Base-by-base conservation (phyloP, 352 stramenopile species). In the Globisporangium nodosum region DNA sequence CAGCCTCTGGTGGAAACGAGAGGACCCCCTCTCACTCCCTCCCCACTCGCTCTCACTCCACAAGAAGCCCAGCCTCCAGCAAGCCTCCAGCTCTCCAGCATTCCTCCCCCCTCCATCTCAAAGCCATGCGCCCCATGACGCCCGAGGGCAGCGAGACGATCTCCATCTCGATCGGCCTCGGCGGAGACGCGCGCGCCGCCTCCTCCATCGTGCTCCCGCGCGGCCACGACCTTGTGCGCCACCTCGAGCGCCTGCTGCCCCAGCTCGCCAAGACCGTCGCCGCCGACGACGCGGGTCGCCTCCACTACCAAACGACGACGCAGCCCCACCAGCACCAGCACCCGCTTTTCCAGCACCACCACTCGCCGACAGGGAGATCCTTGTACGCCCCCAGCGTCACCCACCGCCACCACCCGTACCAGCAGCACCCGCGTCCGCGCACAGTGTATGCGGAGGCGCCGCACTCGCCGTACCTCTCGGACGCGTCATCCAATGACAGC, bases 191-290 rank as follows among this genome's bases (percentile, higher is more conserved):
- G 56, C 69, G 56, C 53, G 63, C 57, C 2, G 31, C 68, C 35
- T 74, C 72, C 1, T 81, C 70, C 35, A 80, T 85, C 54, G 72
- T 82, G 57, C 72, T 85, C 33, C 73, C 74, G 35, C 72, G 72
- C 47, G 65, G 58, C 35, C 74, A 85, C 60, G 68, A 80, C 49
- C 68, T 85, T 37, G 67, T 81, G 24, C 71, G 70, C 56, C 72
- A 81, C 60, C 55, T 85, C 35, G 70, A 85, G 64, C 63, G 57
- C 7, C 65, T 85, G 5, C 61, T 85, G 37, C 64, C 70, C 15
- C 58, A 64, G 24, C 59, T 78, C 40, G 30, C 59, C 20, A 52
- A 54, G 56, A 47, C 42, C 5, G 21, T 56, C 18, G 3, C 49
- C 11, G 40, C 33, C 8, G 33, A 6, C 33, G 33, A 37, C 33